Conservation (phyloP, 2,329 filamentous ascomycete species). For the Colletotrichum lupini region DNA sequence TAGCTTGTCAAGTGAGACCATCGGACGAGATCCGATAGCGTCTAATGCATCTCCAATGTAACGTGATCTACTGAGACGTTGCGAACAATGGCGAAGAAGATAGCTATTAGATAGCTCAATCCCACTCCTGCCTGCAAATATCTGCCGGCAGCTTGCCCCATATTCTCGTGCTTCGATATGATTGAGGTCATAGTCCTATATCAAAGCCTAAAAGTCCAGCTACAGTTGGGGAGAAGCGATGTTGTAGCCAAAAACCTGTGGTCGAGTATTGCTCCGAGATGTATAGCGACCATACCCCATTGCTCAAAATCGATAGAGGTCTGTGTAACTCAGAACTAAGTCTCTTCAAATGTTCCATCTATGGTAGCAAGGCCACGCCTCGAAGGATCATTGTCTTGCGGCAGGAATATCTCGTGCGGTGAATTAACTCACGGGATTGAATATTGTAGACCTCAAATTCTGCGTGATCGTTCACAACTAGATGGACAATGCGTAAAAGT, state of each 20-base stretch:
- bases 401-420: neutral
- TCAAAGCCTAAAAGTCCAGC: neutral
- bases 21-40: neutral
- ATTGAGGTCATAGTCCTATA: neutral
- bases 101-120: neutral
- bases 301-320: neutral
- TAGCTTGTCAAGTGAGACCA: neutral
- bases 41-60: neutral
- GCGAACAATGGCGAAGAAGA: neutral
- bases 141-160: neutral
- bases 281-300: neutral
- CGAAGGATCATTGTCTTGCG: neutral
- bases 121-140: neutral
- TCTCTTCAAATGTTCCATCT: neutral
- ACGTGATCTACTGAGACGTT: neutral
- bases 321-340: neutral
- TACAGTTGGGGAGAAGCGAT: too few species aligned
- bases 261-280: too few species aligned
- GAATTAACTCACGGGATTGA: too few species aligned
- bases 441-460: too few species aligned
- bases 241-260: too few species aligned
- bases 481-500: neutral
- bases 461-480: neutral
- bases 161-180: neutral
- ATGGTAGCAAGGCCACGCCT: neutral